A percentile compares a stretch with the other conserved stretches of the same genome.
Conservation (phyloP, 441 rosid species). For the Eruca vesicaria region DNA sequence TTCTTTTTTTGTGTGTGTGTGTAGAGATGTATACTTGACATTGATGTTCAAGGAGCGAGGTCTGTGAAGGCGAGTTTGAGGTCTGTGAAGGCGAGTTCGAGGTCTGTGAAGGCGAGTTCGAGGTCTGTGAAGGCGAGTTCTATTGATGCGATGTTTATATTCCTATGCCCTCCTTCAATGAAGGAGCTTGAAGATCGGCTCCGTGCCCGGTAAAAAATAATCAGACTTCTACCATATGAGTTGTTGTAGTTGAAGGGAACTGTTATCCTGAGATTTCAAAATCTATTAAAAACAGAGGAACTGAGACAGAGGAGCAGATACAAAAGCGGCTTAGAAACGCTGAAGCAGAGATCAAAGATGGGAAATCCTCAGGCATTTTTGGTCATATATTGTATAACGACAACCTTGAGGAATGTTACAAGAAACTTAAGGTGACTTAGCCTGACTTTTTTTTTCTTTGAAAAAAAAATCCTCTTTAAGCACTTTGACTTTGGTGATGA, state of each 20-base stretch:
- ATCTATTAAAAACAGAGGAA: constrained; percentile 54
- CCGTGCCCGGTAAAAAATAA: constrained; percentile 65
- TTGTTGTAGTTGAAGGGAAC: not conserved
- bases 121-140: constrained; percentile 68
- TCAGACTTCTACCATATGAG: not conserved
- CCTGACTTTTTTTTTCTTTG: not conserved
- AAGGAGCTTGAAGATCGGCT: constrained; percentile 76
- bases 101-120: constrained; percentile 69
- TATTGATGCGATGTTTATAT: constrained; percentile 78
- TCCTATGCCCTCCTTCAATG: constrained; percentile 85
- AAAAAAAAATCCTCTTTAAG: not conserved
- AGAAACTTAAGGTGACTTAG: constrained; percentile 70
- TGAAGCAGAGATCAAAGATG: constrained; percentile 70
- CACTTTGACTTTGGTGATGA: not conserved
- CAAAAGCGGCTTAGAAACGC: constrained; percentile 78
- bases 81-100: constrained; percentile 69
- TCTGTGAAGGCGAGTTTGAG: constrained; percentile 67
- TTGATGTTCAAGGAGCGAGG: constrained; percentile 93
- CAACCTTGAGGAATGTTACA: constrained; percentile 70
- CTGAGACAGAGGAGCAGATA: constrained; percentile 87
- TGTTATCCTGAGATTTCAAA: constrained; percentile 1
- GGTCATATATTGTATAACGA: constrained; percentile 65
- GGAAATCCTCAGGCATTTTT: constrained; percentile 61
- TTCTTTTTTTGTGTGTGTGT: not conserved
- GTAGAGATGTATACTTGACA: constrained; percentile 93